Conservation (phyloP, 768 basidiomycete genomes). For the Tulasnella sp. region DNA sequence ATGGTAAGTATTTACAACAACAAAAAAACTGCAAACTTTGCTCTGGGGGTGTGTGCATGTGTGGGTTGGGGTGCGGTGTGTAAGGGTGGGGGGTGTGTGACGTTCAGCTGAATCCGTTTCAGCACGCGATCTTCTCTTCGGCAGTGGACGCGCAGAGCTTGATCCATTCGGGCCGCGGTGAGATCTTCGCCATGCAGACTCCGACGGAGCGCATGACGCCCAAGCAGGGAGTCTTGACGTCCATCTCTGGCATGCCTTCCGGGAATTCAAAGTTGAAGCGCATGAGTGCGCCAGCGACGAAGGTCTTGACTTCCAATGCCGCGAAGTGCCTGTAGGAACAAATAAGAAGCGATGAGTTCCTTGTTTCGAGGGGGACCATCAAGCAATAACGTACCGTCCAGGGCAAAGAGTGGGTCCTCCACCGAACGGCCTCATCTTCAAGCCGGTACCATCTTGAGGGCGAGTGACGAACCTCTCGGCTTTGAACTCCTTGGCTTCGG, state of each 20-base stretch:
- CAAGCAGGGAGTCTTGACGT: constrained; percentile 23
- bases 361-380: neutral
- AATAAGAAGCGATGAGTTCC: neutral
- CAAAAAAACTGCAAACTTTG: neutral
- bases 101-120: neutral
- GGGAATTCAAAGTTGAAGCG: constrained; percentile 32
- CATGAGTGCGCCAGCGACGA: constrained; percentile 27
- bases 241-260: constrained; percentile 24
- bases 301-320: constrained; percentile 21
- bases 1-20: neutral
- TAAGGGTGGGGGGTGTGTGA: neutral
- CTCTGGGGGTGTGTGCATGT: neutral
- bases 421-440: constrained; percentile 31
- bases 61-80: neutral
- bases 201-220: constrained; percentile 29
- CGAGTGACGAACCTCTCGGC: constrained; percentile 25
- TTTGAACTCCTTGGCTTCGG: constrained; percentile 6
- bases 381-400: constrained; percentile 1
- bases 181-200: constrained; percentile 18
- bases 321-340: constrained; percentile 27
- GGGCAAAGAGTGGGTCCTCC: constrained; percentile 30
- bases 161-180: constrained; percentile 12
- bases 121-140: constrained; percentile 13
- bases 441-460: constrained; percentile 7
- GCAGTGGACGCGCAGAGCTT: neutral